Conservation (phyloP, 306 rosid species). For the Vigna nakashimae region DNA sequence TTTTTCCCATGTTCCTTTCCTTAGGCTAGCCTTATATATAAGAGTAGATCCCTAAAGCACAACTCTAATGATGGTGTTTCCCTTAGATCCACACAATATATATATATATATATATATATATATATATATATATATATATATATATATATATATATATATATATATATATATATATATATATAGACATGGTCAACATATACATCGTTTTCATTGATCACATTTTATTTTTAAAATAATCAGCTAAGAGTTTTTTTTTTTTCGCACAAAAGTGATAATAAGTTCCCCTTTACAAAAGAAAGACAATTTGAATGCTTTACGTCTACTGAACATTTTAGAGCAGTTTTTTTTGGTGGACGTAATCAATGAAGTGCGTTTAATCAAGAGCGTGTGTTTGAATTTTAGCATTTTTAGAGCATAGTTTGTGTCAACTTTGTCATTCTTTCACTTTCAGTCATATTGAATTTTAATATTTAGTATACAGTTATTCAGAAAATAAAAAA, state of each 20-base stretch:
- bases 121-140: too few species aligned
- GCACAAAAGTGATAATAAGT: constrained; percentile 38
- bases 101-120: too few species aligned
- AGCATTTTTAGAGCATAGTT: background rate
- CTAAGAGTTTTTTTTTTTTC: constrained; percentile 40
- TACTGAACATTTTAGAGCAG: constrained; percentile 28
- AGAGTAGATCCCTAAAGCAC: background rate
- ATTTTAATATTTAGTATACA: too few species aligned
- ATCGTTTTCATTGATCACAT: constrained; percentile 41
- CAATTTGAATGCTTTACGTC: constrained; percentile 52
- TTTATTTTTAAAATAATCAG: constrained; percentile 21
- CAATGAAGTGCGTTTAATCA: constrained; percentile 1
- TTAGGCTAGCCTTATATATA: background rate
- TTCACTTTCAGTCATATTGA: too few species aligned
- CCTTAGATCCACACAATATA: background rate
- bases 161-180: too few species aligned
- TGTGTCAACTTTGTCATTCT: too few species aligned
- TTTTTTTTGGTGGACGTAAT: constrained; percentile 20
- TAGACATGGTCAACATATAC: constrained; percentile 42
- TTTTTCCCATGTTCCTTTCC: too few species aligned
- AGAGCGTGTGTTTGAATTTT: background rate
- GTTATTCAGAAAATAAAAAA: too few species aligned
- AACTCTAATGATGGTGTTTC: background rate
- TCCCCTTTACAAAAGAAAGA: constrained; percentile 42
- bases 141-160: too few species aligned